A percentile compares a stretch with the other conserved stretches of the same genome.
Conservation (phyloP, 2,329 filamentous ascomycete genomes). For the Xylaria sp. region DNA sequence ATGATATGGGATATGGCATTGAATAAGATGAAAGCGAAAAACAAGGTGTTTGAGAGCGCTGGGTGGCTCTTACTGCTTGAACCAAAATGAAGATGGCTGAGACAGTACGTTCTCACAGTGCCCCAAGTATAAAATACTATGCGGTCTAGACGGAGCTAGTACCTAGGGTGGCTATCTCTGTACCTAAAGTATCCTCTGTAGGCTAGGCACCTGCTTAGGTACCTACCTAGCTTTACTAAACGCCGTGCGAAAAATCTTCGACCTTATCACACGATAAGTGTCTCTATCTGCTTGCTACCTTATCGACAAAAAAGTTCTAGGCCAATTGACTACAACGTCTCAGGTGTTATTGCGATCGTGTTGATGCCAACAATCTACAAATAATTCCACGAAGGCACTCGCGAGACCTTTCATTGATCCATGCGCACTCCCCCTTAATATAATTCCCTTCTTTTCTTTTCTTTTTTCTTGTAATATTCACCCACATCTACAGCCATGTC, state of each 20-base stretch:
- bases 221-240: not conserved
- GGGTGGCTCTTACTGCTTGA: too few species aligned
- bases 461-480: not conserved
- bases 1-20: too few species aligned
- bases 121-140: too few species aligned
- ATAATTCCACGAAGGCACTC: slow-evolving; percentile 7
- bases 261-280: slow-evolving; percentile 24
- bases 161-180: too few species aligned
- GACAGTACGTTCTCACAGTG: not conserved
- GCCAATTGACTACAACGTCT: slow-evolving; percentile 10
- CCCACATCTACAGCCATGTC: slow-evolving; percentile 50
- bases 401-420: not conserved
- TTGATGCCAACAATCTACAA: not conserved
- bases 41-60: too few species aligned
- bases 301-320: slow-evolving; percentile 30
- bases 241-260: slow-evolving; percentile 26
- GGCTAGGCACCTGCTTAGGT: not conserved
- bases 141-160: too few species aligned
- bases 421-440: not conserved
- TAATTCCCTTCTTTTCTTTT: not conserved
- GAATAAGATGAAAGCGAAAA: too few species aligned
- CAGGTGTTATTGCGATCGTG: not conserved
- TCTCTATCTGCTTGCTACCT: slow-evolving; percentile 12
- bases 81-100: too few species aligned
- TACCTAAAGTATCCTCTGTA: not conserved